Evolutionary conservation across 768 basidiomycete genomes (phyloP), one percentile per base, ranked within the genome.

Genomic region (Lactarius trivialis): DNA sequence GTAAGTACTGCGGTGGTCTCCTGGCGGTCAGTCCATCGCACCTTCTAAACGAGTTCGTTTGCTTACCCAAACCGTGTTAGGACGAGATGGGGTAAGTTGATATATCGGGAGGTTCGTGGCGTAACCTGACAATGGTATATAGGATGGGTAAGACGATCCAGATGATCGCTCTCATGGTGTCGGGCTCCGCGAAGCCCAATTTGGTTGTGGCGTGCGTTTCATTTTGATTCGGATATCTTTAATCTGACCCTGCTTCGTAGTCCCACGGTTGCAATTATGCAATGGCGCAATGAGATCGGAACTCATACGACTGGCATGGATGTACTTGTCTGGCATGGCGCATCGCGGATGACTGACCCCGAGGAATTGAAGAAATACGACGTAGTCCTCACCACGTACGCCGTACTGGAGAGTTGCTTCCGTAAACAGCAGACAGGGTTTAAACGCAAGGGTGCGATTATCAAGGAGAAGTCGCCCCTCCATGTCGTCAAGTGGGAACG

Each of bases 81-180:
- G 91, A 93, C 67, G 91, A 93, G 74, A 93, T 93, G 91, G 93
- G 93, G 91, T 86, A 79, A 73, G 81, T 36, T 60, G 41, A 33
- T 56, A 32, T 56, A 9, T 39, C 60, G 60, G 52, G n/a, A 49
- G 7, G 21, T 32, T n/a, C 48, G 21, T 58, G 37, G 12, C 54
- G 61, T 60, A 33, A 68, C 28, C 45, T 64, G 24, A 66, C 65
- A 43, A n/a, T 19, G 9, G 39, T 55, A 48, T 55, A 48, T 65
- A 88, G 89, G 21, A 93, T 94, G 91, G 90, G 89, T 15, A 93
- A 94, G 74, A 99, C 96, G 0, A 98, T 99, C 62, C 97, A 99
- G 71, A 93, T 94, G 67, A 95, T 99, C 55, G 82, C 94, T 1
- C 79, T 98, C 41, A 79, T 99, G 39, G 84, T 95, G 5, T 84